phyloP scores from a whole-genome alignment of 2,329 filamentous ascomycete species.

The Penicillium sp. region DNA sequence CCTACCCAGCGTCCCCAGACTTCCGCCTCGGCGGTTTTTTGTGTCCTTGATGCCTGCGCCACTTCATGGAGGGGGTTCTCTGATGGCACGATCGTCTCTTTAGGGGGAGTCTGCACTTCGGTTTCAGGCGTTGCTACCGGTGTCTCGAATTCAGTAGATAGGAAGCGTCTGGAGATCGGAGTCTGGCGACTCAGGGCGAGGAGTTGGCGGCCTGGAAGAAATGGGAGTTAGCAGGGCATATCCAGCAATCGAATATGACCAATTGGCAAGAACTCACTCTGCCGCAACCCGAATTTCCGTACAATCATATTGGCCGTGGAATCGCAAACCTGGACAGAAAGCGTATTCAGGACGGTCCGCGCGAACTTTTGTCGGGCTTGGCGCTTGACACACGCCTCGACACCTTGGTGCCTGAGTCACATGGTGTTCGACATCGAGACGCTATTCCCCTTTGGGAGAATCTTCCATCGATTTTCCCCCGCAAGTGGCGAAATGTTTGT shows the following conservation, averaged over 20 bases:
- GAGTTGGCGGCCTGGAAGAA: slow-evolving; percentile 36
- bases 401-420: background rate
- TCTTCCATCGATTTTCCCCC: background rate
- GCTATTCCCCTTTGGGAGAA: slow-evolving; percentile 6
- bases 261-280: slow-evolving; percentile 32
- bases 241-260: background rate
- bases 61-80: slow-evolving; percentile 17
- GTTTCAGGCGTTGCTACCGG: slow-evolving; percentile 20
- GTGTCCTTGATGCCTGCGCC: slow-evolving; percentile 4
- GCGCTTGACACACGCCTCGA: slow-evolving; percentile 13
- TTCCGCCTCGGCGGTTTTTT: slow-evolving; percentile 1
- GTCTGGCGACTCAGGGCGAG: slow-evolving; percentile 33
- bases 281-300: slow-evolving; percentile 40
- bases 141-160: slow-evolving; percentile 32
- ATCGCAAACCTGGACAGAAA: slow-evolving; percentile 14
- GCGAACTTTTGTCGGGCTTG: slow-evolving; percentile 40
- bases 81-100: slow-evolving; percentile 8
- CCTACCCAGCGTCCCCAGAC: slow-evolving; percentile 15
- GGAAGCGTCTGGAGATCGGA: slow-evolving; percentile 34
- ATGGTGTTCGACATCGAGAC: background rate
- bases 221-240: slow-evolving; percentile 12
- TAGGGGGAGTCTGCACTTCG: slow-evolving; percentile 18
- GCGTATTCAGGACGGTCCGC: slow-evolving; percentile 24
- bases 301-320: slow-evolving; percentile 40
- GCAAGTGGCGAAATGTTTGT: slow-evolving; percentile 7